Conservation (phyloP, 345 rosid genomes). For the Physaria fendleri region DNA sequence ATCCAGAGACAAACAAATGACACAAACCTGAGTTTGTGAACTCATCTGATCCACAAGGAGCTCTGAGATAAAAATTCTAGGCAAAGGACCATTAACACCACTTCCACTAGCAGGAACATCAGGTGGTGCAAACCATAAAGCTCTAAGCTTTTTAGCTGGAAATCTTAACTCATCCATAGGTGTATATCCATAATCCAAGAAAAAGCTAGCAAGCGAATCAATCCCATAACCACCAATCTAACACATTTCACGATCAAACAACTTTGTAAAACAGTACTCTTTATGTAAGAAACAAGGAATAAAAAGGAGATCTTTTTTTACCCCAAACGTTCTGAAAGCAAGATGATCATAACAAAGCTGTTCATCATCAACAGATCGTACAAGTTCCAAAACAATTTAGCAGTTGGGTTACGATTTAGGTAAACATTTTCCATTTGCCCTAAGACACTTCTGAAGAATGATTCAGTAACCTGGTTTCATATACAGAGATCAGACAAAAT, state of each 20-base stretch:
- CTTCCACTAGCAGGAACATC: conserved; percentile 33
- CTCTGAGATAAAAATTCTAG: conserved; percentile 86
- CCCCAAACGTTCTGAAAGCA: conserved; percentile 95
- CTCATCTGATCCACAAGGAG: conserved; percentile 79
- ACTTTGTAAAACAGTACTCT: no score
- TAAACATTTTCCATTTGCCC: conserved; percentile 65
- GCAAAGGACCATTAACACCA: conserved; percentile 71
- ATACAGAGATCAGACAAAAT: background rate
- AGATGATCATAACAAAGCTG: conserved; percentile 80
- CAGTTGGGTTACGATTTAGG: conserved; percentile 68
- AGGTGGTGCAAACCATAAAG: conserved; percentile 95
- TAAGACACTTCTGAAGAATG: conserved; percentile 69
- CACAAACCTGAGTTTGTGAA: conserved; percentile 59
- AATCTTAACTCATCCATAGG: conserved; percentile 69
- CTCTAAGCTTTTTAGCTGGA: conserved; percentile 86
- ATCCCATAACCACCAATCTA: conserved; percentile 80
- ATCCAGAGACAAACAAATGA: background rate
- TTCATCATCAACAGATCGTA: conserved; percentile 42
- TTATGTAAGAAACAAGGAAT: no score
- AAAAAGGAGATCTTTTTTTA: no score
- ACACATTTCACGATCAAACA: conserved; percentile 1
- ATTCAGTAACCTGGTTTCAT: conserved; percentile 37
- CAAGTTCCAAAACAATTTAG: conserved; percentile 71
- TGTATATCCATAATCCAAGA: conserved; percentile 78
- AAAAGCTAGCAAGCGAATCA: conserved; percentile 65